Percentiles rank a stretch among this genome's conserved stretches.
phyloP scores from a whole-genome alignment of 495 filamentous ascomycete genomes.

The Penicillium egyptiacum region DNA sequence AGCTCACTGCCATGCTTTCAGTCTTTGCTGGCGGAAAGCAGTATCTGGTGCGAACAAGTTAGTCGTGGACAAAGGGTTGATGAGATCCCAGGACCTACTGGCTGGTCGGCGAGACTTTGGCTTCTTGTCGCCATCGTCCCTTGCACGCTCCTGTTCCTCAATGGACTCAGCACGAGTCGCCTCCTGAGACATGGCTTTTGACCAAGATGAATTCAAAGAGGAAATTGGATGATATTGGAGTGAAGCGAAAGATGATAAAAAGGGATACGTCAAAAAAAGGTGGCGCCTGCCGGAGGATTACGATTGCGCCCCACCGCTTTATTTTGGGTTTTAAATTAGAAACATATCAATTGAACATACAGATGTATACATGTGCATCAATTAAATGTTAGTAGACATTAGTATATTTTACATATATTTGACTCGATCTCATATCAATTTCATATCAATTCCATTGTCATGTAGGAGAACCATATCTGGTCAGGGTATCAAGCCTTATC shows the following conservation, averaged over 20 bases:
- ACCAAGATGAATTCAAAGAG: conserved; percentile 12
- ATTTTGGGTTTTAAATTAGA: conserved; percentile 9
- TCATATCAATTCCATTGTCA: neutral
- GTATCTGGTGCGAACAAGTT: conserved; percentile 58
- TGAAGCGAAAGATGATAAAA: conserved; percentile 9
- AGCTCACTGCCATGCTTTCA: conserved; percentile 92
- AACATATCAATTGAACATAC: neutral
- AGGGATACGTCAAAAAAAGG: conserved; percentile 35
- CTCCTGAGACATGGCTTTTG: conserved; percentile 49
- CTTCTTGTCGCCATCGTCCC: conserved; percentile 64
- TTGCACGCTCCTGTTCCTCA: conserved; percentile 47
- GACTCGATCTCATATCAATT: conserved; percentile 2
- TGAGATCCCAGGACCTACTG: conserved; percentile 53
- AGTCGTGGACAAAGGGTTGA: neutral
- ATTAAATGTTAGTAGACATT: too few relatives aligned
- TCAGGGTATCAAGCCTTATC: conserved; percentile 33
- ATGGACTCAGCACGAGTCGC: conserved; percentile 47
- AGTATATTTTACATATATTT: neutral
- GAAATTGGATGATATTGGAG: conserved; percentile 2
- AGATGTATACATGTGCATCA: neutral
- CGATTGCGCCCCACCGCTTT: conserved; percentile 22
- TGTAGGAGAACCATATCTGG: conserved; percentile 25
- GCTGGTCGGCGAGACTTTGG: conserved; percentile 81
- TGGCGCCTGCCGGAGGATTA: conserved; percentile 23
- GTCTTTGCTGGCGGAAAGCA: conserved; percentile 84